Evolutionary conservation across 2,329 filamentous ascomycete genomes (phyloP).

Genomic region (Xylaria sp.): DNA sequence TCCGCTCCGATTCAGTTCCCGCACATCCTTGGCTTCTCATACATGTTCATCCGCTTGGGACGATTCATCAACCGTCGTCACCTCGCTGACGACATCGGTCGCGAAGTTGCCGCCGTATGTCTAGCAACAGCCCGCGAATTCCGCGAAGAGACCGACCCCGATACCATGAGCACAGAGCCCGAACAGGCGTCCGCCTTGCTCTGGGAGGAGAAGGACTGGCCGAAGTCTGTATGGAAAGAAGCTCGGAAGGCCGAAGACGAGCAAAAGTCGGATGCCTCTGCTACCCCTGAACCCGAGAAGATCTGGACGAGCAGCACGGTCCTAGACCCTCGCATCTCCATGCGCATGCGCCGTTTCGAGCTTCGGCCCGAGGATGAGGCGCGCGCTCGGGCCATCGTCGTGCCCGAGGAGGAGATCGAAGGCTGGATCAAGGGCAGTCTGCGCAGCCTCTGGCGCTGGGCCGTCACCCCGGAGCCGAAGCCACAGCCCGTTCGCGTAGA

Average conservation of each 20-base stretch:
- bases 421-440: slow-evolving; percentile 61
- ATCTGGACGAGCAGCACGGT: slow-evolving; percentile 73
- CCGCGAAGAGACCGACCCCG: slow-evolving; percentile 36
- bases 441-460: slow-evolving; percentile 49
- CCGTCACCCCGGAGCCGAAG: slow-evolving; percentile 34
- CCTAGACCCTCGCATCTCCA: slow-evolving; percentile 68
- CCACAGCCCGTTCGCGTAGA: slow-evolving; percentile 4
- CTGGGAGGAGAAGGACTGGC: slow-evolving; percentile 75
- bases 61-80: slow-evolving; percentile 81
- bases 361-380: slow-evolving; percentile 64
- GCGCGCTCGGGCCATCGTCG: slow-evolving; percentile 55
- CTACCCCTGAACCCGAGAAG: slow-evolving; percentile 44
- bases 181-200: slow-evolving; percentile 63
- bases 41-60: slow-evolving; percentile 79
- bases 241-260: slow-evolving; percentile 36
- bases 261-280: slow-evolving; percentile 18
- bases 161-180: slow-evolving; percentile 45
- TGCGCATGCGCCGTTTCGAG: slow-evolving; percentile 76
- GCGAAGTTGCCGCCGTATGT: slow-evolving; percentile 80
- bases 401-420: slow-evolving; percentile 64
- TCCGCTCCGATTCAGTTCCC: slow-evolving; percentile 71
- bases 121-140: slow-evolving; percentile 55
- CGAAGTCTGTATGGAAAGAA: slow-evolving; percentile 66
- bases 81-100: slow-evolving; percentile 82
- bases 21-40: slow-evolving; percentile 86